Conservation (phyloP, 108 stramenopile species). For the Asterionellopsis glacialis region DNA sequence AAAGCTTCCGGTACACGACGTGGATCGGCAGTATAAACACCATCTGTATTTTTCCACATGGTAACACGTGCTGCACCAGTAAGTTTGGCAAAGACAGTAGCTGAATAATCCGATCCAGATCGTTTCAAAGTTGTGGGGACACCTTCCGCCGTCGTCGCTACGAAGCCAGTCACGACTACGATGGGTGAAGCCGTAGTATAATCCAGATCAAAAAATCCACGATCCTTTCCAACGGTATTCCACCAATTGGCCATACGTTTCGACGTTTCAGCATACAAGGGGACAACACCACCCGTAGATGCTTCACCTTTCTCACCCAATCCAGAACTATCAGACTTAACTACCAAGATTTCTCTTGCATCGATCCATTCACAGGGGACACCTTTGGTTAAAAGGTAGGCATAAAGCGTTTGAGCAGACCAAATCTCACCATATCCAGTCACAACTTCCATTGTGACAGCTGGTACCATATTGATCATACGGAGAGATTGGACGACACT, state of each 20-base stretch:
- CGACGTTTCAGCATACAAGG: conserved; percentile 50
- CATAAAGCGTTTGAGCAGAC: conserved; percentile 77
- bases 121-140: conserved; percentile 85
- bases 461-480: conserved; percentile 65
- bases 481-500: conserved; percentile 56
- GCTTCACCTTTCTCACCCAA: conserved; percentile 63
- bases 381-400: conserved; percentile 47
- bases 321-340: conserved; percentile 50
- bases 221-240: conserved; percentile 35
- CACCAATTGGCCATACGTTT: conserved; percentile 41
- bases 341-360: conserved; percentile 76
- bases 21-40: conserved; percentile 86
- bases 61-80: conserved; percentile 54
- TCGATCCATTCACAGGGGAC: conserved; percentile 64
- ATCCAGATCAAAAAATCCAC: conserved; percentile 32
- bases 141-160: conserved; percentile 73
- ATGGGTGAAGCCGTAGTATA: background rate
- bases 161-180: conserved; percentile 37
- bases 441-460: conserved; percentile 75
- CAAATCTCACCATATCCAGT: conserved; percentile 91
- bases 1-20: conserved; percentile 88
- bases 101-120: conserved; percentile 86
- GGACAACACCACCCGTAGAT: conserved; percentile 56
- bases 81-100: conserved; percentile 82
- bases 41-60: conserved; percentile 91